These are phyloP conservation scores for Mortierella alpina DNA, from an alignment of 192 early-diverging fungal species.

Conservation along the genomic window DNA sequence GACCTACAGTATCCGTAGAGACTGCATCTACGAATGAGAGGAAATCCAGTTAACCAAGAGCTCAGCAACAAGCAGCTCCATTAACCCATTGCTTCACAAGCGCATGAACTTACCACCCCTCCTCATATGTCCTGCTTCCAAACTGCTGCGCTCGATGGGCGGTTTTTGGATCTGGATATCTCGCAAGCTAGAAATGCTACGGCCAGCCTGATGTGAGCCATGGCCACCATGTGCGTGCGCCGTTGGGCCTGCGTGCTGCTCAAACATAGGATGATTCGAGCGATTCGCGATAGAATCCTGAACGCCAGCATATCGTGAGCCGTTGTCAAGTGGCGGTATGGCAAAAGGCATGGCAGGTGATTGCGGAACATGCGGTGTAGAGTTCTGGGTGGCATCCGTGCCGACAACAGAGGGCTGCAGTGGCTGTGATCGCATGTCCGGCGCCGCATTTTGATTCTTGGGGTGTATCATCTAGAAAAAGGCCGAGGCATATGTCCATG, in stretches of 20 bases:
- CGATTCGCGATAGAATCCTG: neutral
- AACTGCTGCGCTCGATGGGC: conserved; percentile 13
- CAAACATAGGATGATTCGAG: neutral
- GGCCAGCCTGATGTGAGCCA: conserved; percentile 22
- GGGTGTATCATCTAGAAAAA: neutral
- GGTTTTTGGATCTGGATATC: conserved; percentile 15
- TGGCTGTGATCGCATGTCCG: conserved; percentile 9
- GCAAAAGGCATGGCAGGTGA: neutral
- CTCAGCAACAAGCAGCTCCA: neutral
- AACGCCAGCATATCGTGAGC: neutral
- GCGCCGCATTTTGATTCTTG: neutral
- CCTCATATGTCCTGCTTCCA: conserved; percentile 11
- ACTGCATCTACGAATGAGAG: neutral
- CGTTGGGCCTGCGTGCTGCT: neutral
- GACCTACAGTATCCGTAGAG: neutral
- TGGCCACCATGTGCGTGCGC: conserved; percentile 2
- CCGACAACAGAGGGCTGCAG: neutral
- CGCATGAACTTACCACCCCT: conserved; percentile 17
- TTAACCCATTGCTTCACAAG: neutral
- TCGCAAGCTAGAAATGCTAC: conserved; percentile 33
- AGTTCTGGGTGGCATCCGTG: neutral
- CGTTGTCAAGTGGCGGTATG: neutral
- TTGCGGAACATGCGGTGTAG: neutral
- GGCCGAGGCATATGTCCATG: too few species aligned
- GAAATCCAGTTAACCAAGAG: neutral